These are phyloP conservation scores for Mytilinidion resinicola DNA, from an alignment of 495 filamentous ascomycete species.

Conservation along the genomic window DNA sequence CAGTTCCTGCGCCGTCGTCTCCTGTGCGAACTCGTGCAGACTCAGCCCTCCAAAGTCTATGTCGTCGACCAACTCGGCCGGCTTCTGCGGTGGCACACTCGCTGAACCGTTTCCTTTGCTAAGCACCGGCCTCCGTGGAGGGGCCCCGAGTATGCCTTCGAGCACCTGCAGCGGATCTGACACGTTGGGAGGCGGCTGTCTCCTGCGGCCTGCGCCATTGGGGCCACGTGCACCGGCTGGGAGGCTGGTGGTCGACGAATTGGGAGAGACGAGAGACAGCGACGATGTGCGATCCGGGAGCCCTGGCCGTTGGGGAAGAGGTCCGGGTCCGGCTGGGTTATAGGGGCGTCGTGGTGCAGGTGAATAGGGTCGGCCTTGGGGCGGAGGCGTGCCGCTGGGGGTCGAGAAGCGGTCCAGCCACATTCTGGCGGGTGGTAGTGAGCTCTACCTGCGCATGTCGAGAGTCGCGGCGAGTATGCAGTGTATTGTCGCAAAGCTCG, in stretches of 20 bases:
- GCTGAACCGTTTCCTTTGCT: conserved; percentile 3
- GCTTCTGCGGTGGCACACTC: conserved; percentile 31
- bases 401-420: conserved; percentile 81
- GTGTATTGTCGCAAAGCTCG: no score
- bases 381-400: conserved; percentile 53
- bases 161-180: conserved; percentile 70
- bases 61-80: conserved; percentile 48
- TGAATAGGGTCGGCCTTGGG: conserved; percentile 60
- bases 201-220: conserved; percentile 56
- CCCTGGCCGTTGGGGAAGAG: conserved; percentile 51
- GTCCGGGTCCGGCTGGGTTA: conserved; percentile 45
- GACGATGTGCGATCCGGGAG: conserved; percentile 57
- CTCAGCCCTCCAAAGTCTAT: conserved; percentile 74
- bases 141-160: conserved; percentile 58
- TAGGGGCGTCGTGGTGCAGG: conserved; percentile 61
- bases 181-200: conserved; percentile 48
- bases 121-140: conserved; percentile 25
- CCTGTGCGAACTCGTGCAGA: conserved; percentile 62
- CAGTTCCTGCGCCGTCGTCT: conserved; percentile 33
- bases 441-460: not conserved
- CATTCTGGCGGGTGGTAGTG: conserved; percentile 45
- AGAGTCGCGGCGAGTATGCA: not conserved
- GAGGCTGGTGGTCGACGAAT: conserved; percentile 68
- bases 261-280: conserved; percentile 58
- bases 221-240: conserved; percentile 52